A percentile compares a stretch with the other conserved stretches of the same genome.
phyloP scores from a whole-genome alignment of 192 early-diverging fungal genomes.

The Podila horticola region DNA sequence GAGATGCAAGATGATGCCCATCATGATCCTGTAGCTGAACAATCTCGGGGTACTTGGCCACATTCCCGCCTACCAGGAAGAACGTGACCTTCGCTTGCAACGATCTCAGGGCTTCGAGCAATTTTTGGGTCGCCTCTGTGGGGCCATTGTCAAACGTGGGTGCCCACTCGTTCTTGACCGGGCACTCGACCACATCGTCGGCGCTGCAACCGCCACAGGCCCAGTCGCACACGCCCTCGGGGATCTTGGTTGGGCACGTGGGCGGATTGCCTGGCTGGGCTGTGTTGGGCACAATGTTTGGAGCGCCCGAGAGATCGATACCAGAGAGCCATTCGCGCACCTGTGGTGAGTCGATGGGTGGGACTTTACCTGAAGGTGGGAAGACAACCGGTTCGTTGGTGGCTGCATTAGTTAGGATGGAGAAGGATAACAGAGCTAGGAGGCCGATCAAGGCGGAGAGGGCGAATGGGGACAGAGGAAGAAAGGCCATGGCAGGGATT shows the following conservation, averaged over 20 bases:
- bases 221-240: conserved; percentile 46
- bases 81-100: conserved; percentile 67
- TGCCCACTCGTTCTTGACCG: conserved; percentile 57
- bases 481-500: too few relatives aligned
- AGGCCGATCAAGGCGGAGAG: background rate
- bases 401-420: background rate
- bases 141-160: conserved; percentile 78
- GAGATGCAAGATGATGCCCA: conserved; percentile 29
- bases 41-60: conserved; percentile 50
- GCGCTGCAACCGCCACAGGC: conserved; percentile 51
- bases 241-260: background rate
- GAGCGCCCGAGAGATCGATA: conserved; percentile 27
- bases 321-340: conserved; percentile 33
- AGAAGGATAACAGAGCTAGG: background rate
- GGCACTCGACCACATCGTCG: conserved; percentile 56
- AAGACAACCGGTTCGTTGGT: background rate
- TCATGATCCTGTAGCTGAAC: conserved; percentile 1
- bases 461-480: background rate
- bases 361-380: background rate
- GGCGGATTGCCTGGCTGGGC: conserved; percentile 10
- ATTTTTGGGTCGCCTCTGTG: conserved; percentile 50
- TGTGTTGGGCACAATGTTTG: conserved; percentile 2
- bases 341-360: background rate
- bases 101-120: conserved; percentile 57
- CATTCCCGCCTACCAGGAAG: conserved; percentile 72